Evolutionary conservation across 495 filamentous ascomycete genomes (phyloP), one percentile per base, ranked within the genome.

Genomic region (Paragyromitra xinjiangensis): DNA sequence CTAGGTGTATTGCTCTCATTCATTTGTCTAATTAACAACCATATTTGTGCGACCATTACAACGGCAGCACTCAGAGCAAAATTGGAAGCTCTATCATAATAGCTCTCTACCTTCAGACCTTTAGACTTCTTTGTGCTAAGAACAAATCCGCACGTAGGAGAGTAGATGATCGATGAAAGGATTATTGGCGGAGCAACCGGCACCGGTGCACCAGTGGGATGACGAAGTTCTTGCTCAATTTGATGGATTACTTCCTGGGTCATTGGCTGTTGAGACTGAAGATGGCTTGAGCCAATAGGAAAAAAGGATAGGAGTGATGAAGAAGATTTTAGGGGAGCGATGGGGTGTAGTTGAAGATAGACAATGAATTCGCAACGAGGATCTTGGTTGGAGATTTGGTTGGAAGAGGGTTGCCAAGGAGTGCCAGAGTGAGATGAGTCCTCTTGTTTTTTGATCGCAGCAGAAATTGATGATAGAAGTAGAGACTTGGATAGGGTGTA

Each of bases 1-100:
- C 94, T 98, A n/a, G 95, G 95, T 5, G 95, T 99, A 42, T 90
- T 93, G 3, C 94, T 90, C 78, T 98, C 93, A 82, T 94, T 95
- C 85, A 96, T 92, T 84, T 99, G 95, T 58, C 88, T 85, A 75
- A 95, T 89, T 58, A 96, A 87, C 9, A 97, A 84, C 66, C 88
- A 85, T 22, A 97, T 87, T 81, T 98, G 93, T 0, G 84, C 88
- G 77, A 89, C 88, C 56, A 93, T 84, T 3, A 92, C 84, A 19
- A 86, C 83, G 11, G 89, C 89, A 77, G 93, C 89, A 9, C 89
- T 83, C 19, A 96, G 86, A 19, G 94, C 86, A 82, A 91, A 90
- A 42, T 86, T 87, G 75, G 91, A 90, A 19, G 89, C 90, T 73
- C 86, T 87, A 79, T 88, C 87, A 37, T 91, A 86, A 73, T 90